Conservation (phyloP, 495 filamentous ascomycete genomes). For the Penicillium roqueforti region DNA sequence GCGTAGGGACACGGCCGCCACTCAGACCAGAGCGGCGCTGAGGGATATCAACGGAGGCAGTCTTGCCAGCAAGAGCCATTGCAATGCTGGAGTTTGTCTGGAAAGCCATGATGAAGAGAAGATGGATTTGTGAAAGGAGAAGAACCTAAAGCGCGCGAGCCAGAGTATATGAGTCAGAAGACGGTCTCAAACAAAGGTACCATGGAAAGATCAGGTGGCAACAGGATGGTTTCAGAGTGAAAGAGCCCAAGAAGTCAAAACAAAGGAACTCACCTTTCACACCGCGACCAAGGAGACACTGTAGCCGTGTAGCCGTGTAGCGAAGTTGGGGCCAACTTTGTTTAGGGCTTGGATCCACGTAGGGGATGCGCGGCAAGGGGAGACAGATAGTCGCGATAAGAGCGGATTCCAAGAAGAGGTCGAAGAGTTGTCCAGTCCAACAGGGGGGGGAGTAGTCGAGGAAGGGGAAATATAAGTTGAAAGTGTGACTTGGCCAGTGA, state of each 20-base stretch:
- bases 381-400: constrained; percentile 12
- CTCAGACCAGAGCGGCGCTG: constrained; percentile 61
- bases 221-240: not conserved
- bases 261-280: constrained; percentile 23
- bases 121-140: constrained; percentile 3
- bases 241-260: constrained; percentile 1
- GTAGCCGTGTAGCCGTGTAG: not conserved
- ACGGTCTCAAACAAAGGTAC: constrained; percentile 18
- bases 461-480: not conserved
- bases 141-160: constrained; percentile 7
- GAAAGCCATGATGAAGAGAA: constrained; percentile 42
- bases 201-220: constrained; percentile 20
- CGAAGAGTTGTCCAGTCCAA: not conserved
- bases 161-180: constrained; percentile 28
- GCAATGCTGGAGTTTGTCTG: constrained; percentile 55
- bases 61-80: constrained; percentile 61
- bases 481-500: constrained; percentile 13
- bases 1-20: constrained; percentile 55
- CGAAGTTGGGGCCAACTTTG: constrained; percentile 9
- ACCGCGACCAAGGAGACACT: constrained; percentile 5
- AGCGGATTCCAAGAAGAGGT: not conserved
- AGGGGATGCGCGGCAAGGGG: constrained; percentile 24
- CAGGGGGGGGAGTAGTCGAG: not conserved
- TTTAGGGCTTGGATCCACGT: constrained; percentile 15
- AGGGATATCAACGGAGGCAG: constrained; percentile 66